Evolutionary conservation across 495 filamentous ascomycete species (phyloP).

Genomic region (Trichoderma erinaceum): DNA sequence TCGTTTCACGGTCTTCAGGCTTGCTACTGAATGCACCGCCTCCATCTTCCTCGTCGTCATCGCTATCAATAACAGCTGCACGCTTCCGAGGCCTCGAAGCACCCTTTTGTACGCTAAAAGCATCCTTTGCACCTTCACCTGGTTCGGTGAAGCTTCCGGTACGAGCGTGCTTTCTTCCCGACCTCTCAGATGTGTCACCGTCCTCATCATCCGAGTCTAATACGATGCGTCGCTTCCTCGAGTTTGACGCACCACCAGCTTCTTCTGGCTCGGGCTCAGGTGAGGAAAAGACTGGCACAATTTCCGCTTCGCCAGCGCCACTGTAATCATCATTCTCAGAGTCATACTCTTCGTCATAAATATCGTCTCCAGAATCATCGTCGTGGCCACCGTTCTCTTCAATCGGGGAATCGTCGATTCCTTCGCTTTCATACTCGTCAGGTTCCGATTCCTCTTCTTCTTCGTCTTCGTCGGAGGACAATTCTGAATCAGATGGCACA

Average conservation of each 20-base stretch:
- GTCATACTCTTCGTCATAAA: neutral
- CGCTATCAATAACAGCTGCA: neutral
- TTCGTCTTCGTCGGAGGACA: neutral
- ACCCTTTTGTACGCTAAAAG: neutral
- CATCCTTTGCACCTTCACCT: neutral
- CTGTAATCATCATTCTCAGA: neutral
- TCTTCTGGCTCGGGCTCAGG: neutral
- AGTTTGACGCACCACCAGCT: neutral
- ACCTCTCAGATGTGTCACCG: neutral
- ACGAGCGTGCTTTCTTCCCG: neutral
- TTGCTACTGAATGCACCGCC: neutral
- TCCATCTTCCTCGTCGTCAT: conserved; percentile 3
- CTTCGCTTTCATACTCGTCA: conserved; percentile 14
- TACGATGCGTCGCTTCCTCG: conserved; percentile 3
- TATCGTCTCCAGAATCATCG: neutral
- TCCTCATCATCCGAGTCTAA: conserved; percentile 13
- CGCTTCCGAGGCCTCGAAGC: neutral
- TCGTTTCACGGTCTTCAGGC: neutral
- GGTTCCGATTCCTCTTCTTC: neutral
- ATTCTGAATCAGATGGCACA: neutral
- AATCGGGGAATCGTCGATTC: conserved; percentile 6
- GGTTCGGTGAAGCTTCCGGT: neutral
- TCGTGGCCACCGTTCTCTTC: neutral
- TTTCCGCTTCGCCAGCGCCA: neutral
- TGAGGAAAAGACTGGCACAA: neutral